Conservation (phyloP, 306 rosid genomes). For the Medicago arabica region DNA sequence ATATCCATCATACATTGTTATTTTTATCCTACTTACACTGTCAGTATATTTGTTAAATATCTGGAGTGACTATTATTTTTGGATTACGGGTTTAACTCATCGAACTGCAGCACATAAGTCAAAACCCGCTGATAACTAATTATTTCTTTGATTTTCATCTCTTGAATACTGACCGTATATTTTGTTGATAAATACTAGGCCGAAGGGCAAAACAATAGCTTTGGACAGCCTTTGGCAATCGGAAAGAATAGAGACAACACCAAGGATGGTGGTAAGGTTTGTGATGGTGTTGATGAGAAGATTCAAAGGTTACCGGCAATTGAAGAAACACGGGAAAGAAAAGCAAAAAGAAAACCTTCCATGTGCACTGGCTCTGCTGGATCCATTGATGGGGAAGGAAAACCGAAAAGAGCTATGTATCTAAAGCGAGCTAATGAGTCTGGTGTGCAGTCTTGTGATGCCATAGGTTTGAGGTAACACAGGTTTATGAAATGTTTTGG, state of each 20-base stretch:
- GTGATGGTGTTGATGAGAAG: constrained; percentile 79
- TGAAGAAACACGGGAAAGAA: constrained; percentile 80
- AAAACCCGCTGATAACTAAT: constrained; percentile 16
- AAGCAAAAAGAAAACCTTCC: constrained; percentile 81
- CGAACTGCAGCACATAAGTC: constrained; percentile 22
- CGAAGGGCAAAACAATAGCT: constrained; percentile 61
- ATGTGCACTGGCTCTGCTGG: constrained; percentile 60
- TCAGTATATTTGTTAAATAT: constrained; percentile 28
- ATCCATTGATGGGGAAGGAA: constrained; percentile 72
- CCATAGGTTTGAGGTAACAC: constrained; percentile 71
- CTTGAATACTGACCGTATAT: constrained; percentile 25
- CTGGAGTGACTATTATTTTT: constrained; percentile 38
- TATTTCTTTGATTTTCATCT: constrained; percentile 30
- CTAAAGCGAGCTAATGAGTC: constrained; percentile 68
- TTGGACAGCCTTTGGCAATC: constrained; percentile 58
- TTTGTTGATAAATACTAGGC: constrained; percentile 56
- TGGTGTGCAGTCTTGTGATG: constrained; percentile 58
- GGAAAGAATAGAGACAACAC: constrained; percentile 70
- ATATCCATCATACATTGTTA: constrained; percentile 21
- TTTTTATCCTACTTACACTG: constrained; percentile 16
- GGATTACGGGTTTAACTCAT: constrained; percentile 24
- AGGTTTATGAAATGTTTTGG: constrained; percentile 37
- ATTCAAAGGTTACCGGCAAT: constrained; percentile 70
- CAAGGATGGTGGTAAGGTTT: constrained; percentile 65
- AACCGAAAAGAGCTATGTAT: constrained; percentile 61